Percentiles rank a stretch among this genome's conserved stretches.
Conservation (phyloP, 495 filamentous ascomycete species). For the Talaromyces liani region DNA sequence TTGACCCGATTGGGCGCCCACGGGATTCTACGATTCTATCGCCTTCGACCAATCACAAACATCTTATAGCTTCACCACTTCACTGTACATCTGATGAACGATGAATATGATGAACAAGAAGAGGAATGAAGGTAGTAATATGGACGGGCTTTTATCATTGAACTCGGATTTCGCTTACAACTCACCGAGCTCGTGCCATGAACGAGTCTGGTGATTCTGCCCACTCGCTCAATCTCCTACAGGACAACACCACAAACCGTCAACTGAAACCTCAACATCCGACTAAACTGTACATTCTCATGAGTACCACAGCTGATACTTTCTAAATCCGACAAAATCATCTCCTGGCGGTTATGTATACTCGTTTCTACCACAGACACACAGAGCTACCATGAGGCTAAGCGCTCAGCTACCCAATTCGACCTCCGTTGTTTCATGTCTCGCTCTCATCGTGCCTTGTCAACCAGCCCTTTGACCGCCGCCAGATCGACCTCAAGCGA, state of each 20-base stretch:
- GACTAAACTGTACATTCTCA: background rate
- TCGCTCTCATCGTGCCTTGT: background rate
- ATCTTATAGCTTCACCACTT: background rate
- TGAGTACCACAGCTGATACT: background rate
- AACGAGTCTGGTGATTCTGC: background rate
- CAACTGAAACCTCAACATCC: background rate
- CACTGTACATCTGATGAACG: background rate
- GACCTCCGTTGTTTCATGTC: slow-evolving; percentile 6
- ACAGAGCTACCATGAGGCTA: background rate
- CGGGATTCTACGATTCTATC: slow-evolving; percentile 1
- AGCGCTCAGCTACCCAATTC: background rate
- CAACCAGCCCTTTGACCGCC: slow-evolving; percentile 5
- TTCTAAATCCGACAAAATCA: background rate
- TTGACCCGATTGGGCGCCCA: background rate
- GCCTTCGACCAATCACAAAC: slow-evolving; percentile 2
- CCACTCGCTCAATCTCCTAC: background rate
- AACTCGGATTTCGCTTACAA: background rate
- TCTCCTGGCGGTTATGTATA: background rate
- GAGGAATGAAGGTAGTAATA: background rate
- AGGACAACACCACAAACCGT: background rate
- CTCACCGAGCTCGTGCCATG: background rate
- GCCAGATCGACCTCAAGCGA: background rate
- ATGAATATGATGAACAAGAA: background rate
- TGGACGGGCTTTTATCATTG: background rate
- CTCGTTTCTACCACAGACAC: background rate